Evolutionary conservation across 441 rosid genomes (phyloP).

Genomic region (Euphorbia schlechtendalii): DNA sequence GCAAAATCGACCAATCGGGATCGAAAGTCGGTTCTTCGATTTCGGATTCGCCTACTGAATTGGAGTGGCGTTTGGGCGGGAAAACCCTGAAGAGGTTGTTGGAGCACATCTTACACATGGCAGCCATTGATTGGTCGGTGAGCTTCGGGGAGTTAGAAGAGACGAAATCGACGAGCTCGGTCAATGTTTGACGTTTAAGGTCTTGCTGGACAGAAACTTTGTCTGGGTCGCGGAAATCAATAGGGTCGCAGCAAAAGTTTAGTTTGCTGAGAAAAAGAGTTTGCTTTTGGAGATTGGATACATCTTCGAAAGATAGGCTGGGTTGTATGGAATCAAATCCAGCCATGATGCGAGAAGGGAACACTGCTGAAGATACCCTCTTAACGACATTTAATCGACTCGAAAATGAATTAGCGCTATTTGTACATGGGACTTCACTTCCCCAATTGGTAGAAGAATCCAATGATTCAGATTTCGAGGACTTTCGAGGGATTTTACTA

Average conservation of each 20-base stretch:
- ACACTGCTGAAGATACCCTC: conserved; percentile 73
- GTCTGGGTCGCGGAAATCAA: conserved; percentile 71
- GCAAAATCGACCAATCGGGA: conserved; percentile 90
- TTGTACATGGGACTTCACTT: conserved; percentile 45
- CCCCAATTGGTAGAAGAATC: conserved; percentile 34
- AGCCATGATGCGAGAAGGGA: conserved; percentile 62
- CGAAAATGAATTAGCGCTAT: conserved; percentile 46
- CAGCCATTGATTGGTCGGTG: conserved; percentile 69
- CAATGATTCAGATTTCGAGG: conserved; percentile 36
- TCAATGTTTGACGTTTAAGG: conserved; percentile 67
- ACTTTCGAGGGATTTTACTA: conserved; percentile 62
- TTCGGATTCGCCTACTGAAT: conserved; percentile 31
- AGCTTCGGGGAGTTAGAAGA: conserved; percentile 54
- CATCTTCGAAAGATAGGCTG: conserved; percentile 71
- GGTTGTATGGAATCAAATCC: conserved; percentile 72
- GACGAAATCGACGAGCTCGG: conserved; percentile 75
- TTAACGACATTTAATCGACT: conserved; percentile 68
- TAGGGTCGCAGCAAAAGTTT: conserved; percentile 74
- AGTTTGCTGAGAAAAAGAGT: conserved; percentile 79
- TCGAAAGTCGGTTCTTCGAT: conserved; percentile 71
- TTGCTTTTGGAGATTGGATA: conserved; percentile 56
- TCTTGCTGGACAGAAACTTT: conserved; percentile 68
- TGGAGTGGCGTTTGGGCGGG: conserved; percentile 58
- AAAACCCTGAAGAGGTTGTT: conserved; percentile 68
- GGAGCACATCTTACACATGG: conserved; percentile 89